Conservation (phyloP, 208 protist species). For the Crithidia thermophila region DNA sequence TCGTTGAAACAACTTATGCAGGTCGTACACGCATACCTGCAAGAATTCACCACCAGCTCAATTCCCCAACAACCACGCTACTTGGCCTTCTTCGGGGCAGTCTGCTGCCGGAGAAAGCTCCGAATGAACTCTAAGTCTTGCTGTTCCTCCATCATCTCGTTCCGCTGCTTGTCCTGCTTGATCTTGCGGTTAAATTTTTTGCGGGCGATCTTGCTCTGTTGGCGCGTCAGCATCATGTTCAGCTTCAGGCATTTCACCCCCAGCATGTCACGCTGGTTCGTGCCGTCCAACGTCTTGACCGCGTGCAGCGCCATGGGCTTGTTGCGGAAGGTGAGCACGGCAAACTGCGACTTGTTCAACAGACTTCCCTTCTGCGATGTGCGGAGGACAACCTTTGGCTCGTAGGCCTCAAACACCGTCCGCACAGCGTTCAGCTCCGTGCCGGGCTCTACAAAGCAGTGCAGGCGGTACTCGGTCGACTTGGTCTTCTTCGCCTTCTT, state of each 20-base stretch:
- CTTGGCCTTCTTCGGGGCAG: conserved; percentile 14
- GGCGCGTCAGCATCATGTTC: conserved; percentile 75
- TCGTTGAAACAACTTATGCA: no score
- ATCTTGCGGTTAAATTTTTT: conserved; percentile 53
- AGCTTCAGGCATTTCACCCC: conserved; percentile 76
- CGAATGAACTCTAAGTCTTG: conserved; percentile 75
- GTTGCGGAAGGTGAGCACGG: conserved; percentile 90
- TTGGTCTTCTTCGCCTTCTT: conserved; percentile 44
- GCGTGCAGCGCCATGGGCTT: conserved; percentile 86
- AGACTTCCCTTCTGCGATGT: conserved; percentile 86
- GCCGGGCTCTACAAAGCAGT: conserved; percentile 91
- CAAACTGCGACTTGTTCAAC: conserved; percentile 90
- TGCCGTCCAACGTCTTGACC: conserved; percentile 77
- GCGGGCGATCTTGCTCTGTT: conserved; percentile 70
- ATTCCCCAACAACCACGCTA: background rate
- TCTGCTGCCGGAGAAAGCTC: conserved; percentile 58
- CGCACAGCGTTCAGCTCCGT: conserved; percentile 83
- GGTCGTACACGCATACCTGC: background rate
- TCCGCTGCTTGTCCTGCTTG: conserved; percentile 29
- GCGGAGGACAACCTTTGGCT: conserved; percentile 81
- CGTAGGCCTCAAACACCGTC: conserved; percentile 84
- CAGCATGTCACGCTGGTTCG: conserved; percentile 79
- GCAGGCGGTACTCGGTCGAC: conserved; percentile 63
- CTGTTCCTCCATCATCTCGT: conserved; percentile 34
- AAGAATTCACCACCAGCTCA: background rate